Conservation (phyloP, 306 rosid species). For the Dryas drummondii region DNA sequence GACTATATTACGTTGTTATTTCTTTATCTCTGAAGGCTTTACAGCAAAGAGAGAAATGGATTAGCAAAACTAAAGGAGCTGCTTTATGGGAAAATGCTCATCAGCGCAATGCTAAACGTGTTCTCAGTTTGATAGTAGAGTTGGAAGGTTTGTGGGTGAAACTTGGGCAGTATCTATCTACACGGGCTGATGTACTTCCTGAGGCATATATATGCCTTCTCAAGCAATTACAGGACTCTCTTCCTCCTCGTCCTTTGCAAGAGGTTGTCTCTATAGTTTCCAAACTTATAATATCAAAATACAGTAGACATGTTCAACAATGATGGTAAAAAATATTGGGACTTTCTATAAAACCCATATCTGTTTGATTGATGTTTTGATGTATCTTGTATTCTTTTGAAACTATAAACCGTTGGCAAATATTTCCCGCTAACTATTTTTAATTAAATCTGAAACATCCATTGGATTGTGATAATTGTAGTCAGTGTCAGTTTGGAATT, state of each 20-base stretch:
- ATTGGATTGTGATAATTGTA: too few relatives aligned
- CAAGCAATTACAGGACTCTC: constrained; percentile 92
- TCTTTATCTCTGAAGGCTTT: constrained; percentile 48
- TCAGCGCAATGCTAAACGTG: constrained; percentile 87
- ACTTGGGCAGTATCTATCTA: constrained; percentile 94
- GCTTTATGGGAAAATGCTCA: constrained; percentile 87
- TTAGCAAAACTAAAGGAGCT: constrained; percentile 47
- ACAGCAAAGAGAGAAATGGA: constrained; percentile 90
- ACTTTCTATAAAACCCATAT: not conserved
- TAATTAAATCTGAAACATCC: too few relatives aligned
- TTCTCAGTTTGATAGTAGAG: constrained; percentile 68
- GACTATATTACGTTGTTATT: constrained; percentile 10
- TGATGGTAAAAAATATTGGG: not conserved
- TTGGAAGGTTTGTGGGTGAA: constrained; percentile 99
- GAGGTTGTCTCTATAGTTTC: constrained; percentile 50
- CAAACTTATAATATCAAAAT: not conserved
- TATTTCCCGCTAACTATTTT: not conserved
- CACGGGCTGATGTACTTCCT: constrained; percentile 98
- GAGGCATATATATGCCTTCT: constrained; percentile 70
- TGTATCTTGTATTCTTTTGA: not conserved
- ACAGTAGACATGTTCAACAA: not conserved
- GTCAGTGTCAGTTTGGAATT: too few relatives aligned
- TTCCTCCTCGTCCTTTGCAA: constrained; percentile 92
- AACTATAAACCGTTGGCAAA: not conserved
- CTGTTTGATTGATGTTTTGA: not conserved